phyloP scores from a whole-genome alignment of 2,329 filamentous ascomycete species.

The Albifimbria verrucaria region DNA sequence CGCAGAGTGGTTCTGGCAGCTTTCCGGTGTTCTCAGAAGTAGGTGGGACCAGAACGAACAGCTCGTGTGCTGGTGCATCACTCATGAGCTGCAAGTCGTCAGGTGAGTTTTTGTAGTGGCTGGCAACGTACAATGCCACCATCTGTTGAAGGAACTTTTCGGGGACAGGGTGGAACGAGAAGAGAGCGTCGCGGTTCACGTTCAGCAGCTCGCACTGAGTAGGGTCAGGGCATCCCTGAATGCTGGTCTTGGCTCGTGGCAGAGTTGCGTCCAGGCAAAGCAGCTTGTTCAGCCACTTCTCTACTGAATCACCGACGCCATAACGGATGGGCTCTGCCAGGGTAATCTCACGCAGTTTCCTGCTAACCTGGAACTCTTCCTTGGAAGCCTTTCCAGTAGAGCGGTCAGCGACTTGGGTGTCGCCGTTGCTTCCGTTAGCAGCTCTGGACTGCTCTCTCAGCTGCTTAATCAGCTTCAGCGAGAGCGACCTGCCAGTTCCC shows the following conservation, averaged over 20 bases:
- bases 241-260: constrained; percentile 68
- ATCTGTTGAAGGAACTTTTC: constrained; percentile 98
- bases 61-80: constrained; percentile 92
- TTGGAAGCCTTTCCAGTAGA: constrained; percentile 72
- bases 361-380: constrained; percentile 61
- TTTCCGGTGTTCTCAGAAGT: constrained; percentile 72
- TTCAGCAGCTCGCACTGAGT: constrained; percentile 87
- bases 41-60: constrained; percentile 90
- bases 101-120: constrained; percentile 96
- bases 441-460: constrained; percentile 86
- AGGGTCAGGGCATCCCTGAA: constrained; percentile 83
- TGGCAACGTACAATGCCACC: constrained; percentile 95
- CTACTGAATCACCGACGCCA: constrained; percentile 82
- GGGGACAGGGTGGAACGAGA: constrained; percentile 95
- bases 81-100: constrained; percentile 99
- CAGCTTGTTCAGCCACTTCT: constrained; percentile 93
- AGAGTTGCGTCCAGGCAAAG: constrained; percentile 92
- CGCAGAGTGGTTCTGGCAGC: constrained; percentile 88
- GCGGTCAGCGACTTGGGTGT: constrained; percentile 70
- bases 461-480: constrained; percentile 95
- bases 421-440: constrained; percentile 49
- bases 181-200: constrained; percentile 95
- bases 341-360: constrained; percentile 87
- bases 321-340: constrained; percentile 94
- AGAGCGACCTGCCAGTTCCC: constrained; percentile 90